Evolutionary conservation across 2,329 filamentous ascomycete species (phyloP), one percentile per base, ranked within the genome.

Genomic region (Pestalotiopsis sp.): DNA sequence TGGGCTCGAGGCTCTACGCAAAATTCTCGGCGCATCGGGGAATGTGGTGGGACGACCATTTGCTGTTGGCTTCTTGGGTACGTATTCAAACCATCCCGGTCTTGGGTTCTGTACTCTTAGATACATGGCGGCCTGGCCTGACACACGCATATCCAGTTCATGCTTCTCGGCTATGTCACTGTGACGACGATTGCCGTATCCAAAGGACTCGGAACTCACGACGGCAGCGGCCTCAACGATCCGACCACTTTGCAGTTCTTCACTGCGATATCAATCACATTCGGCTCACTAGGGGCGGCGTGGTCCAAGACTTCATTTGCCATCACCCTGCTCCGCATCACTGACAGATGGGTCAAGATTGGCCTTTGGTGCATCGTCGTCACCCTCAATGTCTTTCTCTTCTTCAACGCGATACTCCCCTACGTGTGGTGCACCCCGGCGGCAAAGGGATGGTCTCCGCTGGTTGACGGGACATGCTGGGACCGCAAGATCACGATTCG

Each of bases 251-350:
- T 65, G 41, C 63, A 65, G 45, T 65, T 65, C 2, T 9, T 65
- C 17, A 65, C 31, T n/a, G 27, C 63, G 14, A 57, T 65, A 20
- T 55, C 27, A 23, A 65, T 49, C 25, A 49, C 39, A 4, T 65
- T 65, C 23, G 41, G 36, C 13, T 55, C 41, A 4, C 68, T 76
- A 6, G 74, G 77, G 3, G 77, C 77, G 2, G 67, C 75, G 3
- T 77, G 74, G 76, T 76, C 74, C 66, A 80, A 80, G 70, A 79
- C 77, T 0, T 78, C 77, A 0, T 79, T 80, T 58, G 77, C 75
- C 31, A 71, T 79, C 52, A 79, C 77, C 1, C 68, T 79, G 4
- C 68, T 79, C 17, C 74, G 77, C 25, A 74, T 79, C 62, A 74
- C 76, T 0, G 69, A 69, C 4, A 71, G 71, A n/a, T 74, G 71